Conservation (phyloP, 2,329 filamentous ascomycete genomes). For the Colletotrichum sp. region DNA sequence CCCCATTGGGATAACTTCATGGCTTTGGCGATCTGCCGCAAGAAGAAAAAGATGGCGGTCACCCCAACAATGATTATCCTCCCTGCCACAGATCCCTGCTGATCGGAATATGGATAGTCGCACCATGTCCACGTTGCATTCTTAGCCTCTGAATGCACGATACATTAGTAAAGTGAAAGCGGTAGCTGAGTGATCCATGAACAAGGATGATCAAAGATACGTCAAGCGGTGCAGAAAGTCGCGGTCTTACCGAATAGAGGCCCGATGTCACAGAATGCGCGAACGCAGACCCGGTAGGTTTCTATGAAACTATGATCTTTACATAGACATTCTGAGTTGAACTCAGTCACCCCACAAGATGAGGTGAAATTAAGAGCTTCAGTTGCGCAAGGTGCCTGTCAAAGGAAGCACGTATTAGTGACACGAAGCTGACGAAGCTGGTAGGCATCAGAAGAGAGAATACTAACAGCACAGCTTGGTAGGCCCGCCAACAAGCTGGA, state of each 20-base stretch:
- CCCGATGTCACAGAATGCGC: background rate
- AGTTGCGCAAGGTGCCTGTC: background rate
- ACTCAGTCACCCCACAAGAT: background rate
- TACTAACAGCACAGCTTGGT: slow-evolving; percentile 11
- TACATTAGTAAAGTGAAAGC: background rate
- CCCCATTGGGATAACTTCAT: slow-evolving; percentile 10
- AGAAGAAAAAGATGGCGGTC: background rate
- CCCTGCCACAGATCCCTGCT: background rate
- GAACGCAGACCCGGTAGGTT: background rate
- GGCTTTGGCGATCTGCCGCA: background rate
- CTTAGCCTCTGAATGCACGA: background rate
- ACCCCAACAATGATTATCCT: background rate
- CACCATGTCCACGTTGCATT: slow-evolving; percentile 7
- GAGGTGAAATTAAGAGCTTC: background rate
- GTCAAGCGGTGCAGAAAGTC: background rate
- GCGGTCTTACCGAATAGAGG: background rate
- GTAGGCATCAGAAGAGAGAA: background rate
- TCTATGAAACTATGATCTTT: background rate
- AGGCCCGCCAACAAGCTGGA: background rate
- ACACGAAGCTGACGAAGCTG: too few species aligned
- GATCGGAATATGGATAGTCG: background rate
- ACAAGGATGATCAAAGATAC: background rate
- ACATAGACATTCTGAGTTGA: background rate
- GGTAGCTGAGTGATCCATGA: background rate
- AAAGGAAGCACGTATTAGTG: background rate